These are phyloP conservation scores for Ceratobasidium sp. DNA, from an alignment of 1,284 basidiomycete species.

Conservation along the genomic window DNA sequence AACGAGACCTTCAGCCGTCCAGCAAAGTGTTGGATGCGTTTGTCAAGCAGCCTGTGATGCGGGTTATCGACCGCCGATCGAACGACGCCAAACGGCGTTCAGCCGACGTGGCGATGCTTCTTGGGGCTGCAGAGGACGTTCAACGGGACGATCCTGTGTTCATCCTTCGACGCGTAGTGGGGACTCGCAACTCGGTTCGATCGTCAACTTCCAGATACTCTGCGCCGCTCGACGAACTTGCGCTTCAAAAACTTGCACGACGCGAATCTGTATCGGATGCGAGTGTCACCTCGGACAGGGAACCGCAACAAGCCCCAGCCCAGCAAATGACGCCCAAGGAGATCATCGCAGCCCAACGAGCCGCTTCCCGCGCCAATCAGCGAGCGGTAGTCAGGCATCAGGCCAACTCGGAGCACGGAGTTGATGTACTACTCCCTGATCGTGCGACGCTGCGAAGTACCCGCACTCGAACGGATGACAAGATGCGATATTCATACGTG, in stretches of 20 bases:
- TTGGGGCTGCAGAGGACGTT: slow-evolving; percentile 78
- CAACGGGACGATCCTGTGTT: slow-evolving; percentile 85
- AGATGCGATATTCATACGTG: slow-evolving; percentile 90
- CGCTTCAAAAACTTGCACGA: slow-evolving; percentile 50
- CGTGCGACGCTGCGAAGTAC: slow-evolving; percentile 86
- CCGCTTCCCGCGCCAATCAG: slow-evolving; percentile 82
- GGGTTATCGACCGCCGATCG: slow-evolving; percentile 64
- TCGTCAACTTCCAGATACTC: slow-evolving; percentile 63
- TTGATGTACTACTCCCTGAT: slow-evolving; percentile 85
- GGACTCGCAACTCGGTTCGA: slow-evolving; percentile 63
- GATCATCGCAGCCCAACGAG: slow-evolving; percentile 91
- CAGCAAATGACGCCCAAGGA: slow-evolving; percentile 73
- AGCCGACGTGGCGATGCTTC: slow-evolving; percentile 75
- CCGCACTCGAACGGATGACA: slow-evolving; percentile 65
- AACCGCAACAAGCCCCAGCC: slow-evolving; percentile 40
- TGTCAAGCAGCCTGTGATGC: slow-evolving; percentile 73
- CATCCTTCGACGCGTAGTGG: slow-evolving; percentile 77
- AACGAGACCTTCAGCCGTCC: slow-evolving; percentile 75
- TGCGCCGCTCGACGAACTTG: slow-evolving; percentile 75
- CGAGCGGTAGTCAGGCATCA: slow-evolving; percentile 84
- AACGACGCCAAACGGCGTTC: slow-evolving; percentile 83
- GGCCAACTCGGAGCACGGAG: slow-evolving; percentile 80
- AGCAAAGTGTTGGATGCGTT: slow-evolving; percentile 87
- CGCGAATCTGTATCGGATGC: slow-evolving; percentile 59
- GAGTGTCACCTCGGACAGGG: slow-evolving; percentile 33